Evolutionary conservation across 2,329 filamentous ascomycete species (phyloP), one percentile per base, ranked within the genome.

Genomic region (Alternaria panax): DNA sequence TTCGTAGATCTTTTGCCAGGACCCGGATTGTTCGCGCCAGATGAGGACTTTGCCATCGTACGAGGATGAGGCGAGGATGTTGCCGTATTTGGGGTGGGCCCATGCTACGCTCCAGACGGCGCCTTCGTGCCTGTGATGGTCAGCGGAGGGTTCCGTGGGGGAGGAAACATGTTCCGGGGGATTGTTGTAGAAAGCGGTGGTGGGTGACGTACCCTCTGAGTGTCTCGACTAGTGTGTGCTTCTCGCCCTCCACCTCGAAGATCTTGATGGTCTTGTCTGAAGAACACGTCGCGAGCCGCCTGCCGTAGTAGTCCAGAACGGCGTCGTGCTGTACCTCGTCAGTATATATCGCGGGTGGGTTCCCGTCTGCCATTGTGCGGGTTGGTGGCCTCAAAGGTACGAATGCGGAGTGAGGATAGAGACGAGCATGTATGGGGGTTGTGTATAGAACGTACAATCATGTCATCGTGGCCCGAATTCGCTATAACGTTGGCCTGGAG

Each of bases 191-290:
- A 30, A 30, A 12, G 30, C 9, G 18, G 38, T 41, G 18, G 6
- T 14, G 36, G n/a, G 8, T 52, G 58, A 75, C 83, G 74, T 86
- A 96, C 92, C 94, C 94, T 82, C 96, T 97, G 67, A 99, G 84
- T 25, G 95, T 99, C 82, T 98, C 94, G 32, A 92, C 87, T 71
- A 98, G 83, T 65, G 92, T 88, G 81, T 99, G 94, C 69, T 90
- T 87, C 72, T 98, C 93, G 74, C 93, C 92, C 75, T 98, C 94
- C 56, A 99, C 90, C 81, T 99, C 95, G 77, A 97, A 99, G 77
- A 99, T 98, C 84, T 98, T 98, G 84, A 99, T 96, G 47, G 94
- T 98, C 78, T 95, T 93, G 82, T 99, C 95, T 68, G 94, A 97
- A 34, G 93, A 97, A 81, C 95, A 98, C 68, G 95, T 99, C 64